These are phyloP conservation scores for Sarcodon aspratus DNA, from an alignment of 768 basidiomycete species.

Conservation along the genomic window DNA sequence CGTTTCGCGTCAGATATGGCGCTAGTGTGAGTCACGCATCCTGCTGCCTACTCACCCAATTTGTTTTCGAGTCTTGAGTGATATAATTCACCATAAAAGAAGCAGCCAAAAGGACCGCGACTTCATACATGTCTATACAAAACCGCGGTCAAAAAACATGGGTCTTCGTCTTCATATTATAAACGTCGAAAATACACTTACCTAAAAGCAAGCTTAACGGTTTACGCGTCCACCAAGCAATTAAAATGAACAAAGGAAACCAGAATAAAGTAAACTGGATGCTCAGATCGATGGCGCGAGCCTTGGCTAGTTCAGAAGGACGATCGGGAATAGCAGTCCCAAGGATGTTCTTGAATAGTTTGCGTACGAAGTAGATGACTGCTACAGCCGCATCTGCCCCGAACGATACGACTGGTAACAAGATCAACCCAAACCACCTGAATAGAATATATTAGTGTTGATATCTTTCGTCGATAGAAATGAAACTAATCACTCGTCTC, in stretches of 20 bases:
- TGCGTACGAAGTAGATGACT: constrained; percentile 24
- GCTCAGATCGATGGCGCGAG: constrained; percentile 62
- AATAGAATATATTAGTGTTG: not conserved
- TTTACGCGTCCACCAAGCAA: constrained; percentile 55
- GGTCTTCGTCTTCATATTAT: no score
- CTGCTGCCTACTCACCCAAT: constrained; percentile 46
- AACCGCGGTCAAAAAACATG: not conserved
- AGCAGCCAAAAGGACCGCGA: constrained; percentile 50
- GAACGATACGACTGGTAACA: constrained; percentile 59
- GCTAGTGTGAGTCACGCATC: no score
- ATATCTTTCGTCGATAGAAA: not conserved
- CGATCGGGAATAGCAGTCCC: constrained; percentile 25
- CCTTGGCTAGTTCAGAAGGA: constrained; percentile 49
- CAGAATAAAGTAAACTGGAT: constrained; percentile 74
- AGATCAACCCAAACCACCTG: constrained; percentile 58
- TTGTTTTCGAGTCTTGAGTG: constrained; percentile 68
- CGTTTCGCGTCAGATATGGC: not conserved
- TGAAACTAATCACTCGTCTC: constrained; percentile 34
- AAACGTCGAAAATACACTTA: constrained; percentile 15
- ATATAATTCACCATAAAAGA: constrained; percentile 76
- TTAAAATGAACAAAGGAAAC: constrained; percentile 61
- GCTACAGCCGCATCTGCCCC: constrained; percentile 54
- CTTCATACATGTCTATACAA: constrained; percentile 51
- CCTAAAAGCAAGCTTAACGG: constrained; percentile 62
- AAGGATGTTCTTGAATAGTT: constrained; percentile 28